These are phyloP conservation scores for Solanum hybrid DNA, from an alignment of 305 asterid species.

Conservation along the genomic window DNA sequence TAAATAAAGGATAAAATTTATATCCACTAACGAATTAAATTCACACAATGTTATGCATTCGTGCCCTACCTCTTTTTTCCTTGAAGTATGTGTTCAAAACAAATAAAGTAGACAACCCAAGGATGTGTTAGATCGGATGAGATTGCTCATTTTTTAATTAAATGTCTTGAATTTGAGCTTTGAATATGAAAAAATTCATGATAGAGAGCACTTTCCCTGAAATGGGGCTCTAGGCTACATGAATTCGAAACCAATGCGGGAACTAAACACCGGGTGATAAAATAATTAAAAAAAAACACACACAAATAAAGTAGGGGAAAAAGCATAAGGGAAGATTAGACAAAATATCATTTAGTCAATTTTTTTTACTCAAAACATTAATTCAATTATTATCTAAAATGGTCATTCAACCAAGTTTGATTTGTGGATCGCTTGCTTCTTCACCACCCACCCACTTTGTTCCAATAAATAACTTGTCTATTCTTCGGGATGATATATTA, in stretches of 20 bases:
- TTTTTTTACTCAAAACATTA: neutral
- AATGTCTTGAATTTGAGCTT: too few relatives aligned
- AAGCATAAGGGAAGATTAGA: neutral
- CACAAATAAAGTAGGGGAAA: neutral
- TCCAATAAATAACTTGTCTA: too few relatives aligned
- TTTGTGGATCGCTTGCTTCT: neutral
- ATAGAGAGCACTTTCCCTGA: too few relatives aligned
- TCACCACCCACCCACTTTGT: neutral
- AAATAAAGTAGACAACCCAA: too few relatives aligned
- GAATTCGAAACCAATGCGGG: rapidly evolving
- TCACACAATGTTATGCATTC: neutral
- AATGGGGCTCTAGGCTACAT: rapidly evolving
- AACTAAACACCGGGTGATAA: too few relatives aligned
- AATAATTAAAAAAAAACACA: neutral
- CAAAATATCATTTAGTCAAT: neutral
- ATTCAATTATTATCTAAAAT: neutral
- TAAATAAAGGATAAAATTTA: neutral
- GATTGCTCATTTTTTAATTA: too few relatives aligned
- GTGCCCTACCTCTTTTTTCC: neutral
- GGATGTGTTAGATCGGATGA: too few relatives aligned
- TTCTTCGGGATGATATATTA: too few relatives aligned
- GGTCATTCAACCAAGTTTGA: neutral
- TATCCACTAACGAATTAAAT: neutral
- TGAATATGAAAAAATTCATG: too few relatives aligned
- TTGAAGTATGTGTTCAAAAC: neutral